Evolutionary conservation across 495 filamentous ascomycete genomes (phyloP).

Genomic region (Trichocladium uniseriatum): DNA sequence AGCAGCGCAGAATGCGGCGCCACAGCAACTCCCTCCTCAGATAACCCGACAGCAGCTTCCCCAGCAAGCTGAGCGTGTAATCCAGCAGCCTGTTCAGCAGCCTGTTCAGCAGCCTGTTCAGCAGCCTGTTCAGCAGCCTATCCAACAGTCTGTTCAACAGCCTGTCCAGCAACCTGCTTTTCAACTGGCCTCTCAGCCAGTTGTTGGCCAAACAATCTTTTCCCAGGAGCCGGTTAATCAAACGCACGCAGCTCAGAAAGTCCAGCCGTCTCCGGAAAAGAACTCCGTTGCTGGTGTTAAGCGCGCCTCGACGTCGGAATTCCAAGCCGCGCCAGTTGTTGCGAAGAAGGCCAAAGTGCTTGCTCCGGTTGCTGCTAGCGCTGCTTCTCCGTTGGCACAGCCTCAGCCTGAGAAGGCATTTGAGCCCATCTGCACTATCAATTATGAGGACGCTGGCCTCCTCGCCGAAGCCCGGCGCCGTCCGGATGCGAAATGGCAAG

Average conservation of each 20-base stretch:
- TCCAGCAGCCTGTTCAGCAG: neutral
- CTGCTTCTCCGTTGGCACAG: neutral
- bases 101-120: neutral
- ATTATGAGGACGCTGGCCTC: slow-evolving; percentile 12
- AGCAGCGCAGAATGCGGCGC: slow-evolving; percentile 7
- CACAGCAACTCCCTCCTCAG: slow-evolving; percentile 9
- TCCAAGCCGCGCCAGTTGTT: slow-evolving; percentile 2
- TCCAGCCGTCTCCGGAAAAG: neutral
- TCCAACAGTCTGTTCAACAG: slow-evolving; percentile 12
- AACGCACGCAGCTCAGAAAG: slow-evolving; percentile 7
- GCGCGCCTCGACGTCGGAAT: slow-evolving; percentile 9
- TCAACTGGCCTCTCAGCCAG: neutral
- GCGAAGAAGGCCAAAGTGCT: slow-evolving; percentile 21
- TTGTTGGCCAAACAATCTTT: neutral
- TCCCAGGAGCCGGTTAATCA: neutral
- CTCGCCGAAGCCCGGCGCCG: slow-evolving; percentile 6
- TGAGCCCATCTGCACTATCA: slow-evolving; percentile 5
- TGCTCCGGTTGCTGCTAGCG: neutral
- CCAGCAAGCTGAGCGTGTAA: slow-evolving; percentile 21
- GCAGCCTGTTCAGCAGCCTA: slow-evolving; percentile 22
- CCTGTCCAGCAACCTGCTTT: neutral
- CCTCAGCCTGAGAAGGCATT: neutral
- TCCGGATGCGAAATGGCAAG: slow-evolving; percentile 6
- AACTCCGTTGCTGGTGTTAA: slow-evolving; percentile 10
- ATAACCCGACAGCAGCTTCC: slow-evolving; percentile 8